Conservation (phyloP, 768 basidiomycete species). For the Auriscalpium microsporum region DNA sequence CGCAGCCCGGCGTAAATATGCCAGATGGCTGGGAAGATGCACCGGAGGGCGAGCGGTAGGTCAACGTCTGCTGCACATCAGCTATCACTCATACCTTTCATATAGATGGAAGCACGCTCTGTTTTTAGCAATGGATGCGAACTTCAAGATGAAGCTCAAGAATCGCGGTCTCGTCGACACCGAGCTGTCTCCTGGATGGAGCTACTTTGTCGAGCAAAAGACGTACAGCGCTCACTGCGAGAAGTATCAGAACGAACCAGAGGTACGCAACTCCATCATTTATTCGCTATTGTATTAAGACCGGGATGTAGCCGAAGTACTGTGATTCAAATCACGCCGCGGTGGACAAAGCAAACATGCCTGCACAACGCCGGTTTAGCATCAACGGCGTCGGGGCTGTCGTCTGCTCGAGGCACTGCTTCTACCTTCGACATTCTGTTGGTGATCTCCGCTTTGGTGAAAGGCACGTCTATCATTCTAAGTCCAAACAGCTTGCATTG, state of each 20-base stretch:
- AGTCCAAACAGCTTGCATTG: neutral
- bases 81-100: no score
- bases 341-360: no score
- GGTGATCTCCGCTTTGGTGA: constrained; percentile 28
- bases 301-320: no score
- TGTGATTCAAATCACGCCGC: neutral
- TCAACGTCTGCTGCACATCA: no score
- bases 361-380: neutral
- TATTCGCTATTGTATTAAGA: neutral
- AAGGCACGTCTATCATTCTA: constrained; percentile 13
- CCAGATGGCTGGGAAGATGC: neutral
- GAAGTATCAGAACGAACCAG: neutral
- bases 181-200: neutral
- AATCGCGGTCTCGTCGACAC: neutral
- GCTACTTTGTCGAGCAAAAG: neutral
- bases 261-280: neutral
- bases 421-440: constrained; percentile 18
- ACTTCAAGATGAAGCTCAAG: constrained; percentile 7
- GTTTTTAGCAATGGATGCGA: constrained; percentile 15
- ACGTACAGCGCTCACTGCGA: neutral
- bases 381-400: neutral
- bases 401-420: neutral
- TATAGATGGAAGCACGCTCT: no score
- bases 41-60: no score
- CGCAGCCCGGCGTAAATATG: constrained; percentile 5